These are phyloP conservation scores for Arachnomyces sp. DNA, from an alignment of 2,329 filamentous ascomycete genomes.

Conservation along the genomic window DNA sequence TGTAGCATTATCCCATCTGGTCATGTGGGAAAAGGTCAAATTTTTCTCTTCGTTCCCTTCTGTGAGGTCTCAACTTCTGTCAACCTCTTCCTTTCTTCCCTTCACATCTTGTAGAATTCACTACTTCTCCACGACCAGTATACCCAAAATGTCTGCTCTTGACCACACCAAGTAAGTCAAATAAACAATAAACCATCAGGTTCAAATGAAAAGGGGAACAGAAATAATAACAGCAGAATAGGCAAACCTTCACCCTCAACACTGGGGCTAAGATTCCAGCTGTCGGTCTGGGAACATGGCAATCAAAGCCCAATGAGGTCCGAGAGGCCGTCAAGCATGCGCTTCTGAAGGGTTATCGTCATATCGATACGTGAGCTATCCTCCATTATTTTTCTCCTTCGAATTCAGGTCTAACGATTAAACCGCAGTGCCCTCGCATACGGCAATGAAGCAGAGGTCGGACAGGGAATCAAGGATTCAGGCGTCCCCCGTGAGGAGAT, in stretches of 20 bases:
- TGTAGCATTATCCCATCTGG: no score
- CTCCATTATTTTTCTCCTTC: background rate
- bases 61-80: background rate
- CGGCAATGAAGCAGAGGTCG: constrained; percentile 59
- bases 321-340: constrained; percentile 39
- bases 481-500: constrained; percentile 57
- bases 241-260: constrained; percentile 35
- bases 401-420: background rate
- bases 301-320: constrained; percentile 45
- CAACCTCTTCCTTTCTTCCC: constrained; percentile 1
- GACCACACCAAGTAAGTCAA: constrained; percentile 23
- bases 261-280: constrained; percentile 42
- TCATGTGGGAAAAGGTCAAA: no score
- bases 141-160: constrained; percentile 20
- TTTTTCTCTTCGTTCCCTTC: background rate
- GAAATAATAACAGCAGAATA: constrained; percentile 5
- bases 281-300: constrained; percentile 49
- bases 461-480: constrained; percentile 55
- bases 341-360: constrained; percentile 46
- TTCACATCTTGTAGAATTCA: constrained; percentile 2
- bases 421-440: constrained; percentile 34
- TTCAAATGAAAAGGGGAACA: constrained; percentile 1
- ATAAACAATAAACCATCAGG: constrained; percentile 6
- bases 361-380: constrained; percentile 47
- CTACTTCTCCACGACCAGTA: constrained; percentile 2